phyloP scores from a whole-genome alignment of 1,139 yeast genomes.

The Meyerozyma sp. region DNA sequence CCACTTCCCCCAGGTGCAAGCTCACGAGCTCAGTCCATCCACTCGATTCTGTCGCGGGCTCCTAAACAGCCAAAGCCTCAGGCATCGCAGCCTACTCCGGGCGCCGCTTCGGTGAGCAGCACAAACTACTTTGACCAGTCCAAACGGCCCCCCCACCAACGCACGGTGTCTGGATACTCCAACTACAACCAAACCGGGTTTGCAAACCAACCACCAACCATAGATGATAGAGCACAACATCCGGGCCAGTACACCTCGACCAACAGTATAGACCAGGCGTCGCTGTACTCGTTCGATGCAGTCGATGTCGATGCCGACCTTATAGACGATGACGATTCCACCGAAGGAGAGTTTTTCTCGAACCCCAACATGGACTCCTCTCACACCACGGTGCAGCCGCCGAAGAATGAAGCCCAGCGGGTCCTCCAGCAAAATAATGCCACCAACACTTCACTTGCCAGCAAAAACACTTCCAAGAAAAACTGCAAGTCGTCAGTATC shows the following conservation, averaged over 20 bases:
- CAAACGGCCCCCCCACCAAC: background rate
- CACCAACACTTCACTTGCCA: constrained; percentile 15
- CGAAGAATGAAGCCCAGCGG: constrained; percentile 3
- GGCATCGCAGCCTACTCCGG: constrained; percentile 2
- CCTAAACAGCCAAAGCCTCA: constrained; percentile 5
- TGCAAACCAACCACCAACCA: background rate
- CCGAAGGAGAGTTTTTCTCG: constrained; percentile 23
- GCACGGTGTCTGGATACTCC: background rate
- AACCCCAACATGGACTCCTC: constrained; percentile 7
- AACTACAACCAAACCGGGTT: background rate
- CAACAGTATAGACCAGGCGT: constrained; percentile 1
- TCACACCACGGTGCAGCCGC: constrained; percentile 5
- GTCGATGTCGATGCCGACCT: constrained; percentile 23
- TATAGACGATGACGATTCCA: constrained; percentile 27
- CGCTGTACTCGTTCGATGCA: constrained; percentile 23
- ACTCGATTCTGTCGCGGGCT: constrained; percentile 7
- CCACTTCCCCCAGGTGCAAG: background rate
- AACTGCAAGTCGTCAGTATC: constrained; percentile 25
- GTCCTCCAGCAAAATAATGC: background rate
- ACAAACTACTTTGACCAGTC: background rate
- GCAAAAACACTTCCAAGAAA: constrained; percentile 22
- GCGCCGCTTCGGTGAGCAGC: background rate
- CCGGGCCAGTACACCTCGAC: background rate
- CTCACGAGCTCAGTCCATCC: constrained; percentile 9
- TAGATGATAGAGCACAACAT: background rate